A percentile compares a stretch with the other conserved stretches of the same genome.
phyloP scores from a whole-genome alignment of 2,329 filamentous ascomycete genomes.

The Colletotrichum horii region DNA sequence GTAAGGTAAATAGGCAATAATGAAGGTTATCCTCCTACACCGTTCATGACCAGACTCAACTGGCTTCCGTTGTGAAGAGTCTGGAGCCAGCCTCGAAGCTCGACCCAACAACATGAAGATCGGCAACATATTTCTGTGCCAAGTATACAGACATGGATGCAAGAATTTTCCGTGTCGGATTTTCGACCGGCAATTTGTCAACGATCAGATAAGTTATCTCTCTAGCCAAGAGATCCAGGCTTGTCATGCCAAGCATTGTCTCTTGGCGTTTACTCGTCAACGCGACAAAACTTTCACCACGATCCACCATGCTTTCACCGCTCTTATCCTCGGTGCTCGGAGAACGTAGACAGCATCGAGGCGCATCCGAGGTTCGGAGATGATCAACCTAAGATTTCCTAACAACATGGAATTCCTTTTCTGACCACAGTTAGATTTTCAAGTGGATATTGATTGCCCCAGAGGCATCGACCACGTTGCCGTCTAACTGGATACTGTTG shows the following conservation, averaged over 20 bases:
- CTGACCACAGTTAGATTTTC: not conserved
- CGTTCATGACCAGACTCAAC: not conserved
- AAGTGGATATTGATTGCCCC: not conserved
- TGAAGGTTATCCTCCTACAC: not conserved
- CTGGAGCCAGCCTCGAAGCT: not conserved
- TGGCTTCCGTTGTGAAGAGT: not conserved
- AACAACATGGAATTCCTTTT: not conserved
- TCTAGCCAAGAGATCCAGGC: constrained; percentile 7
- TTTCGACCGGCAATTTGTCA: not conserved
- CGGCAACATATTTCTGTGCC: not conserved
- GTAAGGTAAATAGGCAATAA: not conserved
- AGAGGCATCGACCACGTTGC: not conserved
- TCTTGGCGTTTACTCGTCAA: not conserved
- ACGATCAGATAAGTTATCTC: not conserved
- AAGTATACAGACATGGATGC: not conserved
- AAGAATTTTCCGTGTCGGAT: not conserved
- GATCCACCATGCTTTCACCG: not conserved
- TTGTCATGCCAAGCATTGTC: not conserved
- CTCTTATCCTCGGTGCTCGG: not conserved
- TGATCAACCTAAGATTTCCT: not conserved
- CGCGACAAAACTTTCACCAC: not conserved
- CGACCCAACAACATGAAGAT: not conserved
- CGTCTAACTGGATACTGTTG: not conserved
- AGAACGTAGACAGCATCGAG: not conserved
- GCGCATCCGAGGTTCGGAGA: not conserved